Percentiles rank a stretch among this genome's conserved stretches.
phyloP scores from a whole-genome alignment of 2,329 filamentous ascomycete genomes.

The Cladophialophora bantiana region DNA sequence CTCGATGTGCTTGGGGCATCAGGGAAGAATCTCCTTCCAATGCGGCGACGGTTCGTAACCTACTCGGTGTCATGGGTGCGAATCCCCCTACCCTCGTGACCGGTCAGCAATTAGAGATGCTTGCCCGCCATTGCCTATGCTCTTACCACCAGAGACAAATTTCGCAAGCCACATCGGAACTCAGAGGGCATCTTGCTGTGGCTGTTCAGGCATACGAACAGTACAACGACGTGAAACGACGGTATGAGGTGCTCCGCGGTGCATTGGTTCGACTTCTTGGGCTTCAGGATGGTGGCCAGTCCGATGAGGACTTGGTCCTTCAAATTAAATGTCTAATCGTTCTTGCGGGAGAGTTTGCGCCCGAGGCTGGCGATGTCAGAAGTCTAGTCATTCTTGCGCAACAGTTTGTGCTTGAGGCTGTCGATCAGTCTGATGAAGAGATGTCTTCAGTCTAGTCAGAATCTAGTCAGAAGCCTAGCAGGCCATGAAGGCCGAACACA shows the following conservation, averaged over 20 bases:
- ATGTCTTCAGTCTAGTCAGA: too few relatives aligned
- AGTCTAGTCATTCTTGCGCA: too few relatives aligned
- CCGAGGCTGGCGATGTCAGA: too few relatives aligned
- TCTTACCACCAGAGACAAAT: background rate
- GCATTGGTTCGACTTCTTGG: background rate
- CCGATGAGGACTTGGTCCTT: background rate
- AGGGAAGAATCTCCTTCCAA: background rate
- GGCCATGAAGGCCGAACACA: too few relatives aligned
- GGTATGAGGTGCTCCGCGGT: background rate
- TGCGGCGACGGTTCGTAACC: background rate
- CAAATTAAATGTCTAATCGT: background rate
- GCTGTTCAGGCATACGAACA: background rate
- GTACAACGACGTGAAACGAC: background rate
- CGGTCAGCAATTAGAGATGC: background rate
- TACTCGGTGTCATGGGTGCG: constrained; percentile 1
- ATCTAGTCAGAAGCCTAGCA: background rate
- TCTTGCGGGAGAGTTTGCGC: too few relatives aligned
- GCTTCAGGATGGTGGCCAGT: background rate
- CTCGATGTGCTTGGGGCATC: background rate
- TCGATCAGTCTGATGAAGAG: too few relatives aligned
- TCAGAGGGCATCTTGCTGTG: background rate
- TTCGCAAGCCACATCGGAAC: background rate
- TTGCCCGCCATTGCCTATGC: constrained; percentile 8
- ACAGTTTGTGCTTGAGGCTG: too few relatives aligned
- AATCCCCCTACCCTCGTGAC: background rate